Evolutionary conservation across 306 rosid genomes (phyloP).

Genomic region (Coriaria nepalensis): DNA sequence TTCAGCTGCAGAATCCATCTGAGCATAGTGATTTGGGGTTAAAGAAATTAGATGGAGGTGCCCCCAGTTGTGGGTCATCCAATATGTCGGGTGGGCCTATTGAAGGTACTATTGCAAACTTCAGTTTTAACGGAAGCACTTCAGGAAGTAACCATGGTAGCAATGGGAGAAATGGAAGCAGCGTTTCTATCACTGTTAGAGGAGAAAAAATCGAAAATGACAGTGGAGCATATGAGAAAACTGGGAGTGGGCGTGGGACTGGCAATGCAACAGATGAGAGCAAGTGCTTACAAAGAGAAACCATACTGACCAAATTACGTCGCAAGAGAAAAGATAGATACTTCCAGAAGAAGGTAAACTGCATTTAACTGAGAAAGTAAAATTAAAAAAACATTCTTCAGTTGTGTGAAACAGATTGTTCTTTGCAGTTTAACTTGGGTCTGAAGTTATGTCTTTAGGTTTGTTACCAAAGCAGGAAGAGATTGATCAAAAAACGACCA

Average conservation of each 20-base stretch:
- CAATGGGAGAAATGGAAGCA: conserved; percentile 65
- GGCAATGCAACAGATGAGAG: conserved; percentile 37
- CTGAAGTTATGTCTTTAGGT: conserved; percentile 18
- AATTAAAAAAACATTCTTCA: background rate
- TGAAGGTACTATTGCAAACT: conserved; percentile 48
- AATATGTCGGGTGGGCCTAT: conserved; percentile 37
- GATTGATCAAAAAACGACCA: conserved; percentile 58
- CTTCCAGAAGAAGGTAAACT: conserved; percentile 56
- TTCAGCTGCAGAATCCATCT: conserved; percentile 25
- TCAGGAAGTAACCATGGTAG: conserved; percentile 45
- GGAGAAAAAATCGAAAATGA: conserved; percentile 48
- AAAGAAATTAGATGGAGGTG: conserved; percentile 44
- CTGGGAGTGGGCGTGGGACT: background rate
- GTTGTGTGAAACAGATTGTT: too few relatives aligned
- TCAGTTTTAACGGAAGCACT: conserved; percentile 47
- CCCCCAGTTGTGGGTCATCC: conserved; percentile 53
- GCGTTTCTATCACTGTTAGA: conserved; percentile 35
- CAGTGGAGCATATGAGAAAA: conserved; percentile 28
- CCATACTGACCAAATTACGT: conserved; percentile 65
- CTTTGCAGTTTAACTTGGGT: too few relatives aligned
- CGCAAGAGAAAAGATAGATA: conserved; percentile 66
- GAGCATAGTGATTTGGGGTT: conserved; percentile 35
- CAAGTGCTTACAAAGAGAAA: conserved; percentile 56
- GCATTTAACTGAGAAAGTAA: background rate
- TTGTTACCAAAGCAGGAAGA: conserved; percentile 62